These are phyloP conservation scores for Verbena officinalis DNA, from an alignment of 257 asterid genomes.

Conservation along the genomic window DNA sequence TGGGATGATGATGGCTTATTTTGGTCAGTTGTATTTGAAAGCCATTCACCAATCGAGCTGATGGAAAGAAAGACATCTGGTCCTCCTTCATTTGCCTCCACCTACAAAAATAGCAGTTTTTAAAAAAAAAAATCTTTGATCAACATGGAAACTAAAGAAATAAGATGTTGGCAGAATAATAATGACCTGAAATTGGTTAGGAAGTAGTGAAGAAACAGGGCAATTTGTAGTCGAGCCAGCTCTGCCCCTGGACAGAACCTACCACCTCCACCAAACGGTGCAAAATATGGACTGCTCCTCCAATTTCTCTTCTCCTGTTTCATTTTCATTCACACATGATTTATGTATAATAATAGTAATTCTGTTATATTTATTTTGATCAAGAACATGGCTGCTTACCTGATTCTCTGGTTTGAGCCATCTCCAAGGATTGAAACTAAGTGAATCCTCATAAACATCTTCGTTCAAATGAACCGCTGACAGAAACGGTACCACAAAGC, in stretches of 20 bases:
- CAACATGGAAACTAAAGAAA: neutral
- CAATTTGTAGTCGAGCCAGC: conserved; percentile 90
- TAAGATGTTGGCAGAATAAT: neutral
- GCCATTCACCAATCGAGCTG: conserved; percentile 90
- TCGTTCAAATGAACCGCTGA: conserved; percentile 84
- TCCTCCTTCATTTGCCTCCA: conserved; percentile 89
- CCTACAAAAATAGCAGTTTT: conserved; percentile 35
- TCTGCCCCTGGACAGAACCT: conserved; percentile 98
- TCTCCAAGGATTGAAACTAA: conserved; percentile 86
- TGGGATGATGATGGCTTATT: conserved; percentile 12
- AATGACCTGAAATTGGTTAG: conserved; percentile 65
- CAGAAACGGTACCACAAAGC: conserved; percentile 89
- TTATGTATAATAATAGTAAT: neutral
- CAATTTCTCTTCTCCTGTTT: conserved; percentile 86
- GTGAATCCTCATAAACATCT: conserved; percentile 58
- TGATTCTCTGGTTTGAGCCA: conserved; percentile 84
- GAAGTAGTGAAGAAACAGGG: conserved; percentile 79
- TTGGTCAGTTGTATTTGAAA: conserved; percentile 67
- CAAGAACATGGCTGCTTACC: conserved; percentile 40
- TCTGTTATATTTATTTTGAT: too few relatives aligned
- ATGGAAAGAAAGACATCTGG: conserved; percentile 84
- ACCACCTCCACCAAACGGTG: conserved; percentile 93
- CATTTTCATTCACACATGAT: neutral
- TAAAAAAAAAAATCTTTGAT: neutral
- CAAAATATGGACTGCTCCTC: conserved; percentile 71